These are phyloP conservation scores for Xanthoceras sorbifolium DNA, from an alignment of 345 rosid genomes.

Conservation along the genomic window DNA sequence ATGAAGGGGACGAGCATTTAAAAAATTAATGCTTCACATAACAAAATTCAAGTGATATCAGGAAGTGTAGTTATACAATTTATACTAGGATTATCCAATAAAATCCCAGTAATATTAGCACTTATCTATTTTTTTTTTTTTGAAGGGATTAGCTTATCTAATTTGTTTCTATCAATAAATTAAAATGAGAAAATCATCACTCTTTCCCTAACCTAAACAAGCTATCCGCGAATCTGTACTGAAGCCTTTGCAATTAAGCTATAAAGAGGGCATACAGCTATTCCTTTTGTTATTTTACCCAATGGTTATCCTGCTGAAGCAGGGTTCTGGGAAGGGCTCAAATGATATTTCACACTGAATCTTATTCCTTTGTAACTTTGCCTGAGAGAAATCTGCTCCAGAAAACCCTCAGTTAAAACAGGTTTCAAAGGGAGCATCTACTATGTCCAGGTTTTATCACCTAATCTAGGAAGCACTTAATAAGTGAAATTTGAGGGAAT, in stretches of 20 bases:
- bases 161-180: background rate
- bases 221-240: background rate
- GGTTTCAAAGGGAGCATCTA: background rate
- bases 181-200: background rate
- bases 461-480: background rate
- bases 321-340: background rate
- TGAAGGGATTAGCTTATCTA: no score
- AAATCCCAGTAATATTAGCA: background rate
- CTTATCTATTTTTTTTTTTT: no score
- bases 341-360: background rate
- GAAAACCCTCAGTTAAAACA: background rate
- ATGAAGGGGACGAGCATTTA: background rate
- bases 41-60: background rate
- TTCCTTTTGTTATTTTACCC: background rate
- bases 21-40: background rate
- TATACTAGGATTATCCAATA: background rate
- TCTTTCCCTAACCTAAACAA: background rate
- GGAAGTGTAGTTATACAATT: background rate
- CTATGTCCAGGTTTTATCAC: background rate
- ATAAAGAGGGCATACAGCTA: background rate
- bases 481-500: background rate
- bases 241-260: background rate
- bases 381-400: background rate
- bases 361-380: background rate
- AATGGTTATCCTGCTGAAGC: background rate